Base-by-base conservation (phyloP, 2,329 filamentous ascomycete genomes). In the Aspergillus sclerotialis region DNA sequence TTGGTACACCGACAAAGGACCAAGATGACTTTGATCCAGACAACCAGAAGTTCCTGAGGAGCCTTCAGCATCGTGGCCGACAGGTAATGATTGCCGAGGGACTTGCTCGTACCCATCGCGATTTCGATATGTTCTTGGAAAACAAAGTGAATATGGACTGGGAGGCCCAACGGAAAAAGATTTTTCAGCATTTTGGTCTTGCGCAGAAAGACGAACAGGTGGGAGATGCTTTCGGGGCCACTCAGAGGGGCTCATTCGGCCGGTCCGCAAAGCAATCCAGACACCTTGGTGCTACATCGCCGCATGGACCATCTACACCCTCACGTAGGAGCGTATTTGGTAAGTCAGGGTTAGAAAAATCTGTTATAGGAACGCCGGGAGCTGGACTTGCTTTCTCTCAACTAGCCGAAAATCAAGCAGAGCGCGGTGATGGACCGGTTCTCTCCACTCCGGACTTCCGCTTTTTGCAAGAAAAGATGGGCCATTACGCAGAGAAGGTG, bases 131-230 rank as follows among this genome's bases (percentile, higher is more conserved):
- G 40, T 96, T 94, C 58, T 72, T 98, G 36, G 89, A 96, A 58
- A 89, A 95, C 51, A 93, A 94, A 55, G 80, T 96, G 32, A 86
- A 88, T 18, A 82, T 94, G 69, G 88, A 96, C 59, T 96, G 92
- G 89, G 89, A 95, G 49, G 82, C 84, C 11, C 90, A 96, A 65
- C 82, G 90, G 43, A 86, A 84, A 61, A 81, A 81, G 46, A 94
- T 98, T 44, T 96, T 95, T 63, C 81, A 94, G 53, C 92, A 98
- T 62, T 96, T 98, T 60, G 92, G 92, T 10, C 82, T 98, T 11
- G 71, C 68, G 6, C 60, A 63, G 55, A 82, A 79, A 33, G 58
- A 62, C 34, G 52, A 52, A 15, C 40, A 48, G 10, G 30, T 33
- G 11, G 45, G 43, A 38, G 58, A 79, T 30, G 71, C 72, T 48